A percentile compares a stretch with the other conserved stretches of the same genome.
Evolutionary conservation across 1,284 basidiomycete species (phyloP).

Genomic region (Sphaerobolus stellatus): DNA sequence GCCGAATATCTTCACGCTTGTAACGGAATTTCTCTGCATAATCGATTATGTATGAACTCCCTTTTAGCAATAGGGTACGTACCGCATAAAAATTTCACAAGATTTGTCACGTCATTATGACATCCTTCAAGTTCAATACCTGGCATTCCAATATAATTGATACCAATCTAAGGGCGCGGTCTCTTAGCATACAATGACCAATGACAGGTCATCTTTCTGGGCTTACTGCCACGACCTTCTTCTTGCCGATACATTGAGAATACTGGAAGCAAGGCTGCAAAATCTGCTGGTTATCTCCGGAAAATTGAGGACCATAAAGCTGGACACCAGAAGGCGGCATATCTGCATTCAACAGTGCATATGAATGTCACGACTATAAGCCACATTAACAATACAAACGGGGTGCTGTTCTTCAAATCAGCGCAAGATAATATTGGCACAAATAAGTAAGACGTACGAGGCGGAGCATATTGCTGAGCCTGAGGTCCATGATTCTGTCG

Average conservation of each 20-base stretch:
- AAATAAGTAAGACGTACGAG: no score
- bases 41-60: neutral
- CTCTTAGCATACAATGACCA: no score
- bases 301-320: constrained; percentile 63
- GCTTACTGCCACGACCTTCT: constrained; percentile 76
- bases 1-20: constrained; percentile 79
- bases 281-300: no score
- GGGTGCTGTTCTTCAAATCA: no score
- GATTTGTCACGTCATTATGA: constrained; percentile 85
- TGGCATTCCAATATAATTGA: constrained; percentile 80
- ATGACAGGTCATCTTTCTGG: no score
- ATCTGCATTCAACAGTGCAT: no score
- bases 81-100: constrained; percentile 73
- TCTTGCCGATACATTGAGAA: constrained; percentile 79
- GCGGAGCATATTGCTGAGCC: no score
- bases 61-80: constrained; percentile 25
- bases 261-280: constrained; percentile 75
- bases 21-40: constrained; percentile 64
- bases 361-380: no score
- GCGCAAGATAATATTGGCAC: no score
- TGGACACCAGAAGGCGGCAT: constrained; percentile 65
- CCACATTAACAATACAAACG: no score
- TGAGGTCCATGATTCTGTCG: no score
- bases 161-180: constrained; percentile 64
- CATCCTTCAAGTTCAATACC: constrained; percentile 70